Evolutionary conservation across 306 rosid genomes (phyloP), one percentile per base, ranked within the genome.

Genomic region (Crotalaria pallida): DNA sequence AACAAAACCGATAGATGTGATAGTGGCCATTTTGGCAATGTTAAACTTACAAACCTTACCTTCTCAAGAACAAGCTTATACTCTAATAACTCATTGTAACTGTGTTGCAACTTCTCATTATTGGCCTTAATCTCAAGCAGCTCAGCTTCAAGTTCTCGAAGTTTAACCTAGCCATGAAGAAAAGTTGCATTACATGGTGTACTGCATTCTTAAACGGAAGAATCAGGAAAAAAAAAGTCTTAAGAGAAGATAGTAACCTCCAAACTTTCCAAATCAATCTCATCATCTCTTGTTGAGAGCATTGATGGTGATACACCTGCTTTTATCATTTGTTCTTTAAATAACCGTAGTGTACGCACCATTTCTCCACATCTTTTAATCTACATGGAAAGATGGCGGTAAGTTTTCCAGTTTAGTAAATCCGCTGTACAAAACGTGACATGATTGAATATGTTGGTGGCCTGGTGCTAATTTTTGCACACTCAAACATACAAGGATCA

Each of bases 321-420:
- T 82, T 80, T 89, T 56, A 21, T 36, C 92, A 92, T 89, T 82
- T 89, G 96, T 6, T 92, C 98, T 80, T 67, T 82, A 67, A 88
- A 88, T 78, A 88, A 84, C 6, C 96, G 84, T 33, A 92, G 80
- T 63, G 77, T 80, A 23, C 96, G 81, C 8, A 86, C 87, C 98
- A 92, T 86, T 74, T 92, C 96, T 33, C 89, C 92, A 64, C 96
- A 89, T 83, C 92, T 72, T 84, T 86, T 88, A 34, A 88, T 81
- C 96, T 86, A 79, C 63, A 68, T 10, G 43, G 34, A 58, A 81
- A 68, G 75, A 61, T 62, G 60, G 34, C 58, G 60, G 29, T 55
- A 61, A 17, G 21, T 38, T 69, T 69, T 74, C 29, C 47, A 65
- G 21, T 57, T 26, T 22, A 34, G 31, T 3, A 22, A 69, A 69